Evolutionary conservation across 2,329 filamentous ascomycete species (phyloP).

Genomic region (Fusarium equiseti): DNA sequence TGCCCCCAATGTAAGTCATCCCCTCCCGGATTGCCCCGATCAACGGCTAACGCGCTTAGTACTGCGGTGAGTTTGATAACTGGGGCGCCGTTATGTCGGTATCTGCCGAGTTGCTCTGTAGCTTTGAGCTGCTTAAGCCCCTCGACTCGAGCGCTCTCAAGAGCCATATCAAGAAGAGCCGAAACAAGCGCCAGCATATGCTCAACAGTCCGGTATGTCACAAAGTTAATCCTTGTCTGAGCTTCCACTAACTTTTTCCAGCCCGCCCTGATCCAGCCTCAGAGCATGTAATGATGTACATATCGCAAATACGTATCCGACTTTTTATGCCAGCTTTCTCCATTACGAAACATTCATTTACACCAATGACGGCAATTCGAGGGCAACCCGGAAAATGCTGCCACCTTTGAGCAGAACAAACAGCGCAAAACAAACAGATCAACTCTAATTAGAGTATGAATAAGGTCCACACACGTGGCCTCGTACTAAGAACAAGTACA

Average conservation of each 20-base stretch:
- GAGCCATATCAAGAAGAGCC: constrained; percentile 98
- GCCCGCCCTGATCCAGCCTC: constrained; percentile 68
- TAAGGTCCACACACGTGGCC: constrained; percentile 29
- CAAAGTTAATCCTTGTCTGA: neutral
- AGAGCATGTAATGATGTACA: constrained; percentile 61
- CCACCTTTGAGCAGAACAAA: constrained; percentile 35
- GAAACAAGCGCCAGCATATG: constrained; percentile 94
- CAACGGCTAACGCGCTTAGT: constrained; percentile 66
- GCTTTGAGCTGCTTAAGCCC: constrained; percentile 96
- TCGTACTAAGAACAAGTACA: constrained; percentile 33
- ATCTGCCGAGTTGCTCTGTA: constrained; percentile 91
- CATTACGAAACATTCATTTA: constrained; percentile 40
- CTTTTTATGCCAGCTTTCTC: constrained; percentile 34
- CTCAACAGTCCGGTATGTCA: constrained; percentile 91
- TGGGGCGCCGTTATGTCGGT: constrained; percentile 99
- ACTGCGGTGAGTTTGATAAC: constrained; percentile 98
- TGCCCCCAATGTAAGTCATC: constrained; percentile 87
- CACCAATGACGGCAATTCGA: constrained; percentile 38
- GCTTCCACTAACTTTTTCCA: constrained; percentile 45
- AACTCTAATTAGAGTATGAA: constrained; percentile 33
- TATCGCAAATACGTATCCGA: constrained; percentile 38
- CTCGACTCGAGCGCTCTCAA: constrained; percentile 96
- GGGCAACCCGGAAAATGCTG: constrained; percentile 42
- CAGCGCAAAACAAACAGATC: constrained; percentile 37
- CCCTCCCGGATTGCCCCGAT: neutral